Evolutionary conservation across 228 moss, liverwort and hornwort genomes (phyloP).

Genomic region (Sphagnum fallax): DNA sequence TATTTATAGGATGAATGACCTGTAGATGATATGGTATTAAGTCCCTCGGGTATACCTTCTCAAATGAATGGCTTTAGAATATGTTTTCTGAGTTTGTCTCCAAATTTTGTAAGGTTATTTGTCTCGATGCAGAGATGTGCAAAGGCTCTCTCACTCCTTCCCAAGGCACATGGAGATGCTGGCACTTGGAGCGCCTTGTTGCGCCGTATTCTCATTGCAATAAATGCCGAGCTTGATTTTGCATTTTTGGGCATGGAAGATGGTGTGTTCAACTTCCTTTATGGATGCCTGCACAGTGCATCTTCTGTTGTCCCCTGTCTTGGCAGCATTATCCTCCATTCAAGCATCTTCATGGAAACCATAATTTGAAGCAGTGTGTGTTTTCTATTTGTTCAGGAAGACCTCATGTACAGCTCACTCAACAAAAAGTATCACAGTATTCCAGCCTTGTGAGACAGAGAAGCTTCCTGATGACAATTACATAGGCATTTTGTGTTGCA

Average conservation of each 20-base stretch:
- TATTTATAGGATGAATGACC: too few species aligned
- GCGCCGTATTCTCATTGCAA: constrained; percentile 91
- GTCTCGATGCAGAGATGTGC: constrained; percentile 69
- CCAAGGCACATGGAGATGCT: constrained; percentile 92
- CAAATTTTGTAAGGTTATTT: too few species aligned
- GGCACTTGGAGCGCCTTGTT: constrained; percentile 88
- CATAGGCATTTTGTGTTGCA: constrained; percentile 18
- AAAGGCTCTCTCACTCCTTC: constrained; percentile 81
- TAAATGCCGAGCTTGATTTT: constrained; percentile 89
- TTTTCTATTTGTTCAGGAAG: neutral
- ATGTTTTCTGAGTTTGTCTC: too few species aligned
- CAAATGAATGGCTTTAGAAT: too few species aligned
- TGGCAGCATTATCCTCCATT: neutral
- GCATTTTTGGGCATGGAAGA: constrained; percentile 99
- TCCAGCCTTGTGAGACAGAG: too few species aligned
- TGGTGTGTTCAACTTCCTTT: constrained; percentile 32
- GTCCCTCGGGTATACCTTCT: too few species aligned
- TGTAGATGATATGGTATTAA: too few species aligned
- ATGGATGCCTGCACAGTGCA: neutral
- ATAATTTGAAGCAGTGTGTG: neutral
- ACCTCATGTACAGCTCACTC: too few species aligned
- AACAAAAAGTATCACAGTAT: too few species aligned
- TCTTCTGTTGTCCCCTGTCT: too few species aligned
- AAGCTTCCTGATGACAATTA: too few species aligned
- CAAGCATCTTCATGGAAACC: neutral